Conservation (phyloP, 2,329 filamentous ascomycete species). For the Colletotrichum sublineola region DNA sequence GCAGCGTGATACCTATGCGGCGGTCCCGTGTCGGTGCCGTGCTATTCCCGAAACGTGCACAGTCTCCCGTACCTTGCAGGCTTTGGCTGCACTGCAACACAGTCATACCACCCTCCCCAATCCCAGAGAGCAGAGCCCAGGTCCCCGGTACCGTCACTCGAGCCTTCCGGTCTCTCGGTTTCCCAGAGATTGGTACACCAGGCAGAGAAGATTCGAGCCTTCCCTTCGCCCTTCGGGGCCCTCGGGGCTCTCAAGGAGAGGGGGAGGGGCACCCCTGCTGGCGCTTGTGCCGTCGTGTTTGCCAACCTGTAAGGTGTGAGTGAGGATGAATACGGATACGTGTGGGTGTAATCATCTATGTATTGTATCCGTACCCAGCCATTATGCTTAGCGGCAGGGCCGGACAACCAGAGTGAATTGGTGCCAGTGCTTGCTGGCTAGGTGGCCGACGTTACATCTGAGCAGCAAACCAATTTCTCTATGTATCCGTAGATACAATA, state of each 20-base stretch:
- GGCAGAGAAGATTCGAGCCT: not conserved
- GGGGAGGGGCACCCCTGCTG: not conserved
- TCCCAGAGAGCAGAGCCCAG: slow-evolving; percentile 25
- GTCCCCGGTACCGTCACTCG: slow-evolving; percentile 30
- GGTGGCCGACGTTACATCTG: slow-evolving; percentile 31
- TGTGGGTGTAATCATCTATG: not conserved
- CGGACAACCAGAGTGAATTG: slow-evolving; percentile 12
- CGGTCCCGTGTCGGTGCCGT: slow-evolving; percentile 27
- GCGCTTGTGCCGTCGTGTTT: slow-evolving; percentile 12
- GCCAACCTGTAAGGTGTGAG: not conserved
- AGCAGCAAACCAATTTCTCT: slow-evolving; percentile 21
- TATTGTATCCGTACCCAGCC: not conserved
- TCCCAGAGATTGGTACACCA: not conserved
- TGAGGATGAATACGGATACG: not conserved
- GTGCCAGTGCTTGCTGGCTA: slow-evolving; percentile 4
- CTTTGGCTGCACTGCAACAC: slow-evolving; percentile 38
- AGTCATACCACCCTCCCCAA: slow-evolving; percentile 4
- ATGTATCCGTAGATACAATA: not conserved
- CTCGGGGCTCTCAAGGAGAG: not conserved
- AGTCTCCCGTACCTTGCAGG: slow-evolving; percentile 40
- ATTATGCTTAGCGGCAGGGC: slow-evolving; percentile 17
- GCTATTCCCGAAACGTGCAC: slow-evolving; percentile 37
- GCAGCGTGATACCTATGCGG: slow-evolving; percentile 7
- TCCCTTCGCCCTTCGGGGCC: not conserved
- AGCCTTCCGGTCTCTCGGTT: not conserved